Base-by-base conservation (phyloP, 2,329 filamentous ascomycete genomes). In the Paraconiothyrium sp. region DNA sequence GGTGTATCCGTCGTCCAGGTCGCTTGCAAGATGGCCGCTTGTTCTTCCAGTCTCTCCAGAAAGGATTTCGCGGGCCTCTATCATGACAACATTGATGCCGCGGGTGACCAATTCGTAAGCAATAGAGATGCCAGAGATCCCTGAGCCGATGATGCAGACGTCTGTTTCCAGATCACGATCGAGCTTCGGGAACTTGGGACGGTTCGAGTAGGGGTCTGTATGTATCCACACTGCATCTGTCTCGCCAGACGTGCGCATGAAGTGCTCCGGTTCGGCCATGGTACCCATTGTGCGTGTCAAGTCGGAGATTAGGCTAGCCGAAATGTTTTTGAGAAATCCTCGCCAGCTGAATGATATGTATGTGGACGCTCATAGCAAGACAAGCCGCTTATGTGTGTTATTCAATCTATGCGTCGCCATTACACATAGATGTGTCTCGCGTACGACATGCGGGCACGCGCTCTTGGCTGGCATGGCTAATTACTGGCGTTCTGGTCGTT, bases 161-260 rank as follows among this genome's bases (percentile, higher is more conserved):
- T 86, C 83, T 0, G 82, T 81, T 47, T 82, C 74, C 22, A 85
- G 69, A 68, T 85, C 77, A 4, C 73, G 62, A 3, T 70, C 66
- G 11, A 87, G 76, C 16, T 80, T 70, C 0, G 79, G 72, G 68
- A 85, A 85, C 6, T 71, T 64, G 1, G 83, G 83, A 5, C 81
- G 76, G 14, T 78, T 73, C 34, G 76, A 73, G 71, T 82, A 85
- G 0, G 82, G 83, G 27, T 84, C 76, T 0, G 75, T 76, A 64
- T 85, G 84, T 0, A 84, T 73, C 85, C 85, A 88, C 22, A 88
- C 85, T 0, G 86, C 70, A 55, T 85, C 83, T 3, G 78, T 82
- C 20, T 78, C 75, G 39, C 85, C 85, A 0, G 84, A 85, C 4
- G 85, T 86, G 44, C 78, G 72, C 66, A 79, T 76, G 62, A 75